These are phyloP conservation scores for Cicer yamashitae DNA, from an alignment of 306 rosid genomes.

Conservation along the genomic window DNA sequence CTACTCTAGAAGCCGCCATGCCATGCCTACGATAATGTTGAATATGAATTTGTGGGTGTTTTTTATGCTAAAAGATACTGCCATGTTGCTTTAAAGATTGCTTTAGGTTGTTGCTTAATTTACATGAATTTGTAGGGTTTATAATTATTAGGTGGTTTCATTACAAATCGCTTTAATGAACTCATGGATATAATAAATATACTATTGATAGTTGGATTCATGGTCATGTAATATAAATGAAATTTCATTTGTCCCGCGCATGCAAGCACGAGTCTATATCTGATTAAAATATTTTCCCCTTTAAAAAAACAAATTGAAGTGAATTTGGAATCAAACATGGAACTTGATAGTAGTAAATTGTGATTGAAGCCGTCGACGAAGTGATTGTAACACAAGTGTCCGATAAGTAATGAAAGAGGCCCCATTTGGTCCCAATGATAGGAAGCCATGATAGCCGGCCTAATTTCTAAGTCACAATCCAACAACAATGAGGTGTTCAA, in stretches of 20 bases:
- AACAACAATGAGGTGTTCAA: constrained; percentile 37
- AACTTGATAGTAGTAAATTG: constrained; percentile 16
- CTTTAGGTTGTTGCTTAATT: not conserved
- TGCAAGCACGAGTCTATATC: constrained; percentile 13
- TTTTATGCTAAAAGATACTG: constrained; percentile 5
- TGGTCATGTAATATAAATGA: constrained; percentile 11
- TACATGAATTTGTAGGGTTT: not conserved
- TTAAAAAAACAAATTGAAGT: not conserved
- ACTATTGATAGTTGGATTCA: constrained; percentile 1
- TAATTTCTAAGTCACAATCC: constrained; percentile 53
- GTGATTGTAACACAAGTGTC: constrained; percentile 42
- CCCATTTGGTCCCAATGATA: constrained; percentile 54
- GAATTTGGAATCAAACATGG: constrained; percentile 30
- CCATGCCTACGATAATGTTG: not conserved
- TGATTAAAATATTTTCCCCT: not conserved
- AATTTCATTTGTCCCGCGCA: constrained; percentile 23
- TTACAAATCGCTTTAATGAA: not conserved
- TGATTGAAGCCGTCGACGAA: constrained; percentile 39
- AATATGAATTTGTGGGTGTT: not conserved
- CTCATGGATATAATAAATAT: not conserved
- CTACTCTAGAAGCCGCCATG: not conserved
- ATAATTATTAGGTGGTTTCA: not conserved
- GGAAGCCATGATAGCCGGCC: constrained; percentile 53
- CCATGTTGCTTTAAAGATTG: not conserved
- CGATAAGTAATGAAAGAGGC: not conserved